phyloP scores from a whole-genome alignment of 805 yeast genomes.

The Jamesozyma hellenica region DNA sequence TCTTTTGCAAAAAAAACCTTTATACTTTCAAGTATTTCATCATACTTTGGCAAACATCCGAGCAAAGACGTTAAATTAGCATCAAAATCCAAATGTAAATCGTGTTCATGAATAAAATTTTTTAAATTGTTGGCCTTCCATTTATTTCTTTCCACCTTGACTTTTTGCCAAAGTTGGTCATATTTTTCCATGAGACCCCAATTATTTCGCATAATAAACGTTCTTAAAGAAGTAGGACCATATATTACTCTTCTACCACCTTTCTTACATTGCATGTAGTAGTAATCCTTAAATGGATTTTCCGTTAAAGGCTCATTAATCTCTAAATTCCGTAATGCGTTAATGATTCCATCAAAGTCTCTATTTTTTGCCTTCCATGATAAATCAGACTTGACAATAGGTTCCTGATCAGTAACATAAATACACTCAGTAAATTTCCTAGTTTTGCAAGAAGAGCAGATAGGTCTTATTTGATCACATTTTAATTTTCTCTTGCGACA shows the following conservation, averaged over 20 bases:
- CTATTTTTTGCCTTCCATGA: too few relatives aligned
- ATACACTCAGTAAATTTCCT: constrained; percentile 13
- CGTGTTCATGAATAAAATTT: constrained; percentile 14
- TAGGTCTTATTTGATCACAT: constrained; percentile 23
- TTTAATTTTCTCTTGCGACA: constrained; percentile 24
- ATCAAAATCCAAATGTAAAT: not conserved
- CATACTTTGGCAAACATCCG: constrained; percentile 16
- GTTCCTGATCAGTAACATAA: too few relatives aligned
- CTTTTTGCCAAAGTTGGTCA: constrained; percentile 17
- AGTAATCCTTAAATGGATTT: constrained; percentile 10
- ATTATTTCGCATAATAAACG: constrained; percentile 9
- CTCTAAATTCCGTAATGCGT: not conserved
- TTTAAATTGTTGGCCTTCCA: constrained; percentile 12
- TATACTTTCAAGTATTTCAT: constrained; percentile 8
- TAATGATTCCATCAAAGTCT: too few relatives aligned
- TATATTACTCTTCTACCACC: constrained; percentile 18
- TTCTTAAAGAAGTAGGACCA: constrained; percentile 26
- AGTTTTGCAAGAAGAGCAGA: constrained; percentile 20
- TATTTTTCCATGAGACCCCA: constrained; percentile 14
- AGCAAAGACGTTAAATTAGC: not conserved
- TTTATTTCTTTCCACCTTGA: constrained; percentile 18
- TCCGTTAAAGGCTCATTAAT: not conserved
- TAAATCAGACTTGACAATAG: too few relatives aligned
- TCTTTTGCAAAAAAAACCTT: constrained; percentile 10
- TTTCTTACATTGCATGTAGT: constrained; percentile 12